phyloP scores from a whole-genome alignment of 2,329 filamentous ascomycete genomes.

The Lachnellula subtilissima region DNA sequence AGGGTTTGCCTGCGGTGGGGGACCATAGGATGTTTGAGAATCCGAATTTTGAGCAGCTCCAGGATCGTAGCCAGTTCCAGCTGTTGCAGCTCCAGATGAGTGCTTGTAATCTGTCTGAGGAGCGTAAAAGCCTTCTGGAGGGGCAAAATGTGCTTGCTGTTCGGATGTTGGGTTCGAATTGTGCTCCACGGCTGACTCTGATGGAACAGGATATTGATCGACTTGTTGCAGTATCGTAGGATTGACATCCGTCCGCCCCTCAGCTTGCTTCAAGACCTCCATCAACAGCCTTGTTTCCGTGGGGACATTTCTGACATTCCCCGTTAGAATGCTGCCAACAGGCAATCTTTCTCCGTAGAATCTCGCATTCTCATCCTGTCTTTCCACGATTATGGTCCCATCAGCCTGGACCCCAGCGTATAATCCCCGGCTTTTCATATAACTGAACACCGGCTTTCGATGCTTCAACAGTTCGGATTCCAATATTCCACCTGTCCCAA shows the following conservation, averaged over 20 bases:
- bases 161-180: slow-evolving; percentile 4
- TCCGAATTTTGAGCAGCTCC: too few relatives aligned
- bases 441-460: slow-evolving; percentile 69
- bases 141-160: slow-evolving; percentile 9
- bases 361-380: slow-evolving; percentile 75
- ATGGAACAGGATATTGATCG: slow-evolving; percentile 7
- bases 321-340: slow-evolving; percentile 52
- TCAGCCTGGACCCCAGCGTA: slow-evolving; percentile 83
- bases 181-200: slow-evolving; percentile 8
- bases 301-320: slow-evolving; percentile 16
- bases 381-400: slow-evolving; percentile 77
- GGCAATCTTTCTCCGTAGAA: slow-evolving; percentile 68
- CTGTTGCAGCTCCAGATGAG: neutral
- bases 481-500: slow-evolving; percentile 62
- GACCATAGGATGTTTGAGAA: too few relatives aligned
- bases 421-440: slow-evolving; percentile 82
- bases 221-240: slow-evolving; percentile 36
- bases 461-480: slow-evolving; percentile 40
- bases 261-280: slow-evolving; percentile 80
- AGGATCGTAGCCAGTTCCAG: too few relatives aligned
- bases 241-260: slow-evolving; percentile 69
- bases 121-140: slow-evolving; percentile 9
- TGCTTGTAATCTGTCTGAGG: slow-evolving; percentile 1
- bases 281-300: slow-evolving; percentile 35
- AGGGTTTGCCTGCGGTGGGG: too few relatives aligned